These are phyloP conservation scores for Arthrobotrys entomopaga DNA, from an alignment of 2,329 filamentous ascomycete species.

Conservation along the genomic window DNA sequence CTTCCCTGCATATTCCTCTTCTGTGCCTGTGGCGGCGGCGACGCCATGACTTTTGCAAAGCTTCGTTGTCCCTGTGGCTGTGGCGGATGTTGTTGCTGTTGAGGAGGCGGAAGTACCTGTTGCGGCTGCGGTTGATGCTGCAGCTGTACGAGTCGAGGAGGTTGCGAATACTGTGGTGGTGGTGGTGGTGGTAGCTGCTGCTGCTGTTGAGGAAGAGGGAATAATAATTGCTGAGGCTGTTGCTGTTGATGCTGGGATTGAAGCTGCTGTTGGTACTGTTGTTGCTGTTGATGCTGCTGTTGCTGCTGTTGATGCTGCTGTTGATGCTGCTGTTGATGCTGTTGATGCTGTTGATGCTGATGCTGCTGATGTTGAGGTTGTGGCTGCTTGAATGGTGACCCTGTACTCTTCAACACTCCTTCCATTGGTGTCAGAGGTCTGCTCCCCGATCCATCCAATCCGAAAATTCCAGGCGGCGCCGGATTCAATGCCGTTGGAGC, in stretches of 20 bases:
- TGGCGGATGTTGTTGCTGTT: slow-evolving; percentile 26
- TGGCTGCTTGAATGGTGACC: slow-evolving; percentile 48
- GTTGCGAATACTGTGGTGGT: slow-evolving; percentile 20
- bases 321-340: neutral
- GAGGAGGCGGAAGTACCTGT: slow-evolving; percentile 2
- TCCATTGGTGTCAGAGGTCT: slow-evolving; percentile 43
- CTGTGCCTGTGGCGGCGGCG: slow-evolving; percentile 25
- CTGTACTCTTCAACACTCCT: slow-evolving; percentile 11
- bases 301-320: neutral
- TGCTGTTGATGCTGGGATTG: slow-evolving; percentile 21
- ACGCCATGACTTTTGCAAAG: slow-evolving; percentile 54
- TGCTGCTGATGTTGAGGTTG: slow-evolving; percentile 21
- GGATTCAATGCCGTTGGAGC: slow-evolving; percentile 7
- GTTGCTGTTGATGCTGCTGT: slow-evolving; percentile 18
- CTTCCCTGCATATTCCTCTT: slow-evolving; percentile 53
- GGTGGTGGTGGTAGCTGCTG: slow-evolving; percentile 23
- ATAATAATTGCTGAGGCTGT: slow-evolving; percentile 12
- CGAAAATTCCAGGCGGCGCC: slow-evolving; percentile 8
- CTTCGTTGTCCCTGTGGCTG: slow-evolving; percentile 35
- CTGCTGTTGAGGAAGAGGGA: slow-evolving; percentile 9
- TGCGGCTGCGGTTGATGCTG: slow-evolving; percentile 26
- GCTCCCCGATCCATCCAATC: slow-evolving; percentile 31
- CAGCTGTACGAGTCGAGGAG: slow-evolving; percentile 14
- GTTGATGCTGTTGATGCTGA: slow-evolving; percentile 2
- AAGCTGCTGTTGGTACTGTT: slow-evolving; percentile 19